A percentile compares a stretch with the other conserved stretches of the same genome.
Evolutionary conservation across 31 red algal species (phyloP).

Genomic region (Odonthalia washingtoniensis): DNA sequence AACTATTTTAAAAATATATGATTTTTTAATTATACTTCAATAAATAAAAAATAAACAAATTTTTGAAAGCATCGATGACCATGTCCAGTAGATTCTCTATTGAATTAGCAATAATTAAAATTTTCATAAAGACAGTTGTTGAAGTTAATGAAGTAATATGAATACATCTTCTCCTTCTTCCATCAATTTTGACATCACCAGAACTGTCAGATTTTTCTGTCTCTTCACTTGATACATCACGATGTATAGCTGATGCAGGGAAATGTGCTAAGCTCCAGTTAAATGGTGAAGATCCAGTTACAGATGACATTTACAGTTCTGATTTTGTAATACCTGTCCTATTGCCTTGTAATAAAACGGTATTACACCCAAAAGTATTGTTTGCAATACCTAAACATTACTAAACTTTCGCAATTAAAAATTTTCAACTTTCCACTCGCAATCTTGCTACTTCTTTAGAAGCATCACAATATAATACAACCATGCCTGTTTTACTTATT

Average conservation of each 20-base stretch:
- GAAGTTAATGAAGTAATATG: too few relatives aligned
- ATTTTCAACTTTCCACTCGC: conserved; percentile 67
- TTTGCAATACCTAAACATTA: conserved; percentile 60
- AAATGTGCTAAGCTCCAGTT: not conserved
- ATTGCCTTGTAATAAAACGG: conserved; percentile 4
- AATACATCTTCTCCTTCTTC: too few relatives aligned
- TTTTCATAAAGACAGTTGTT: too few relatives aligned
- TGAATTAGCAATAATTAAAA: too few relatives aligned
- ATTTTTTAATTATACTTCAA: too few relatives aligned
- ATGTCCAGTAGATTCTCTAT: too few relatives aligned
- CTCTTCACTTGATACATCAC: too few relatives aligned
- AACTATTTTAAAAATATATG: too few relatives aligned
- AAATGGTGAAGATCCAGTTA: not conserved
- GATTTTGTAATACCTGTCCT: too few relatives aligned
- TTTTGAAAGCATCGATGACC: too few relatives aligned
- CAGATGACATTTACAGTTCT: not conserved
- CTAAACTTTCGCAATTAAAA: conserved; percentile 76
- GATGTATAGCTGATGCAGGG: not conserved
- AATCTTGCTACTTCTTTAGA: conserved; percentile 69
- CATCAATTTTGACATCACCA: not conserved
- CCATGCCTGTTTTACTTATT: conserved; percentile 70
- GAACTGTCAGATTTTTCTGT: not conserved
- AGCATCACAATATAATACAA: conserved; percentile 52
- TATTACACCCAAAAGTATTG: conserved; percentile 46
- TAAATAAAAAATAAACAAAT: too few relatives aligned